phyloP scores from a whole-genome alignment of 1,284 basidiomycete species.

The Rhizoctonia solani region DNA sequence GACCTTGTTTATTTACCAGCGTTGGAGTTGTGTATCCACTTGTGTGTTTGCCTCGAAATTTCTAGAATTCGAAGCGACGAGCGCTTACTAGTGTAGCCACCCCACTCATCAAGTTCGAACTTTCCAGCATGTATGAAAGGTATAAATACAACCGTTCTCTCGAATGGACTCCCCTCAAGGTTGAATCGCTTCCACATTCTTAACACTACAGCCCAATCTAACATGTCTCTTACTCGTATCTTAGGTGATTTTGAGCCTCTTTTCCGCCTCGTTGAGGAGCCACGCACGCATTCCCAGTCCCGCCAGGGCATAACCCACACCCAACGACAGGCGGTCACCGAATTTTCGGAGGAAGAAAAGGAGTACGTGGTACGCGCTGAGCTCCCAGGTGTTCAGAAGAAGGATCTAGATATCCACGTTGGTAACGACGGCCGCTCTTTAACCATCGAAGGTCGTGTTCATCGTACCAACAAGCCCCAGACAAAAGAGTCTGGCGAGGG shows the following conservation, averaged over 20 bases:
- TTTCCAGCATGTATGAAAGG: not conserved
- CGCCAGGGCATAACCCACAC: not conserved
- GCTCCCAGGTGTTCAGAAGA: constrained; percentile 75
- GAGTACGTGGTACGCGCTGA: constrained; percentile 74
- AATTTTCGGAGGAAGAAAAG: constrained; percentile 66
- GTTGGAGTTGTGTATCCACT: not conserved
- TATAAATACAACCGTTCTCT: not conserved
- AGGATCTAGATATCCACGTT: constrained; percentile 69
- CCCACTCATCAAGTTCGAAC: not conserved
- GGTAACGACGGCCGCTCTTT: constrained; percentile 69
- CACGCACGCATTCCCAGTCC: constrained; percentile 53
- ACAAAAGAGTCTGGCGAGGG: not conserved
- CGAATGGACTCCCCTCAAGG: not conserved
- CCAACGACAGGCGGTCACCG: constrained; percentile 55
- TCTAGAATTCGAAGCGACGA: constrained; percentile 4
- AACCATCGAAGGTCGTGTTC: constrained; percentile 62
- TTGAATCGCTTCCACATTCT: not conserved
- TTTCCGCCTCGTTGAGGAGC: constrained; percentile 72
- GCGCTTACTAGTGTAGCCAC: not conserved
- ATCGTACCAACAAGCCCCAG: not conserved
- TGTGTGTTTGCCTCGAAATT: not conserved
- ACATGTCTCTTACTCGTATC: constrained; percentile 68
- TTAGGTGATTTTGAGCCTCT: constrained; percentile 72
- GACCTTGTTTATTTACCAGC: not conserved
- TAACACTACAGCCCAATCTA: not conserved